Evolutionary conservation across 2,329 filamentous ascomycete genomes (phyloP).

Genomic region (Colletotrichum euphorbiae): DNA sequence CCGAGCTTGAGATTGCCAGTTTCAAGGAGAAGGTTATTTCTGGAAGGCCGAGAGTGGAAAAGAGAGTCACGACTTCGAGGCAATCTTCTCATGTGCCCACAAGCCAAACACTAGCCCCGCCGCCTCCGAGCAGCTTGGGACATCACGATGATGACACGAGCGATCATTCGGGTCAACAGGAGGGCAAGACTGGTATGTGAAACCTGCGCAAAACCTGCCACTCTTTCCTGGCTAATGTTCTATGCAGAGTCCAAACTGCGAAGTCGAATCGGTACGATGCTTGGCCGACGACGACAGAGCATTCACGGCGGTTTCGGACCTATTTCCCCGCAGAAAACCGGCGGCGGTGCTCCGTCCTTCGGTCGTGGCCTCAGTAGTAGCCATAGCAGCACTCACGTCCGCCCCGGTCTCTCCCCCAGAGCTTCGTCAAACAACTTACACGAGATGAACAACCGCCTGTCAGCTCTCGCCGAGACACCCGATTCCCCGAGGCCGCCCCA

Average conservation of each 20-base stretch:
- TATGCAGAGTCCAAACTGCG: conserved; percentile 66
- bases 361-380: conserved; percentile 68
- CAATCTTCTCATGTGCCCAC: conserved; percentile 54
- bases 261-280: conserved; percentile 76
- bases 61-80: conserved; percentile 53
- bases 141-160: conserved; percentile 56
- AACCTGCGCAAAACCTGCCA: not conserved
- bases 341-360: conserved; percentile 59
- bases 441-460: conserved; percentile 64
- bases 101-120: conserved; percentile 45
- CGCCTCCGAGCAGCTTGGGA: conserved; percentile 41
- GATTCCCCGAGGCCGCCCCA: conserved; percentile 49
- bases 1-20: conserved; percentile 78
- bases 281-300: conserved; percentile 74
- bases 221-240: conserved; percentile 43
- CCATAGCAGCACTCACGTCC: conserved; percentile 67
- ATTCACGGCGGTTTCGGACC: conserved; percentile 71
- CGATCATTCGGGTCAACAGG: conserved; percentile 54
- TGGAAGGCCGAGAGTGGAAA: conserved; percentile 49
- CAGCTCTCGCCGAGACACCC: conserved; percentile 69
- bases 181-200: conserved; percentile 44
- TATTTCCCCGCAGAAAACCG: conserved; percentile 66
- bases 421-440: conserved; percentile 70
- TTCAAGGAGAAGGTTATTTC: conserved; percentile 40
- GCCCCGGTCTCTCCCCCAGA: conserved; percentile 62